phyloP scores from a whole-genome alignment of 768 basidiomycete genomes.

The Boletus coccyginus region DNA sequence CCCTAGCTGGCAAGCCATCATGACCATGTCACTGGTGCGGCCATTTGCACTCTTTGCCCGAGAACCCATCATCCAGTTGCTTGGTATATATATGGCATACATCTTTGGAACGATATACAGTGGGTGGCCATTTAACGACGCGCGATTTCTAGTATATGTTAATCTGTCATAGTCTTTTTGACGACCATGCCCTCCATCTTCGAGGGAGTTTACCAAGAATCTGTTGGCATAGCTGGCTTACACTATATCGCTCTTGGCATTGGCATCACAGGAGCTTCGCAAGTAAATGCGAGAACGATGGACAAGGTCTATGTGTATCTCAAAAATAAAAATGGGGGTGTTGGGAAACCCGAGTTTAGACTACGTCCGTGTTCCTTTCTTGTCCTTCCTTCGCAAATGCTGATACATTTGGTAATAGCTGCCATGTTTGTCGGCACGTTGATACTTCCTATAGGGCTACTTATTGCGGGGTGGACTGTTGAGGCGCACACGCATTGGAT shows the following conservation, averaged over 20 bases:
- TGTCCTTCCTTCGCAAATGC: not conserved
- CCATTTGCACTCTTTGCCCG: slow-evolving; percentile 60
- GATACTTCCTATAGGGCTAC: slow-evolving; percentile 60
- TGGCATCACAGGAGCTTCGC: slow-evolving; percentile 52
- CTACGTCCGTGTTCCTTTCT: slow-evolving; percentile 37
- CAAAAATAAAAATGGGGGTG: slow-evolving; percentile 49
- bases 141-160: not conserved
- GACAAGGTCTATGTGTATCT: slow-evolving; percentile 54
- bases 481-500: slow-evolving; percentile 64
- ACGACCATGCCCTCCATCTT: slow-evolving; percentile 65
- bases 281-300: slow-evolving; percentile 52
- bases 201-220: slow-evolving; percentile 49
- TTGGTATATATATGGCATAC: slow-evolving; percentile 68
- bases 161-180: slow-evolving; percentile 50
- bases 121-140: slow-evolving; percentile 28
- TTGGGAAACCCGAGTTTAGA: slow-evolving; percentile 53
- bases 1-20: slow-evolving; percentile 49
- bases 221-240: slow-evolving; percentile 57
- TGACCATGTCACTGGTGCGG: slow-evolving; percentile 54
- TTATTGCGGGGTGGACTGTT: slow-evolving; percentile 72
- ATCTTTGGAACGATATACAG: slow-evolving; percentile 62
- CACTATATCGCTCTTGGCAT: slow-evolving; percentile 72
- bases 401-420: slow-evolving; percentile 36
- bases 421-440: slow-evolving; percentile 58
- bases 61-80: slow-evolving; percentile 67